A percentile compares a stretch with the other conserved stretches of the same genome.
phyloP scores from a whole-genome alignment of 2,329 filamentous ascomycete species.

The Leptographium galeiforme region DNA sequence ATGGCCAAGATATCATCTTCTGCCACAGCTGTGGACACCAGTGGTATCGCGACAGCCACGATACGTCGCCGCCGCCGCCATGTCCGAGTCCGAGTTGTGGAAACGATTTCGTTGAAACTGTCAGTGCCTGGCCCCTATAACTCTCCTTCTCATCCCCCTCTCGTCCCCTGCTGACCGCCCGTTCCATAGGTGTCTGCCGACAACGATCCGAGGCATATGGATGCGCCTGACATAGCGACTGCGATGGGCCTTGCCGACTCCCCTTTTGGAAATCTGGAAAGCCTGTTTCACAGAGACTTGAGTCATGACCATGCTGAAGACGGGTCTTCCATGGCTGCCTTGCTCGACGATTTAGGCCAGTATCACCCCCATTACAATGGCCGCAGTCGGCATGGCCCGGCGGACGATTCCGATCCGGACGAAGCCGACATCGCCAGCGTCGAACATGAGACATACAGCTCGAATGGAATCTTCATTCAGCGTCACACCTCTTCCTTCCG shows the following conservation, averaged over 20 bases:
- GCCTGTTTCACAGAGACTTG: background rate
- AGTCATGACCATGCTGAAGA: no score
- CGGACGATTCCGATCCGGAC: slow-evolving; percentile 40
- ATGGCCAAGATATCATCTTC: slow-evolving; percentile 59
- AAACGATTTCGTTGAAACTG: slow-evolving; percentile 75
- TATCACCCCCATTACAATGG: background rate
- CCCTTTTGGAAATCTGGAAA: background rate
- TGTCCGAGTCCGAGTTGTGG: slow-evolving; percentile 73
- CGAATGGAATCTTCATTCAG: slow-evolving; percentile 26
- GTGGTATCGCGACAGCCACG: slow-evolving; percentile 62
- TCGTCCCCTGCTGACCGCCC: background rate
- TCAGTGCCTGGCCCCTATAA: slow-evolving; percentile 29
- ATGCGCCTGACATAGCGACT: background rate
- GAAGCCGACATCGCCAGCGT: slow-evolving; percentile 48
- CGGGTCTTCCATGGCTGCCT: background rate
- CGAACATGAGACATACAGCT: slow-evolving; percentile 28
- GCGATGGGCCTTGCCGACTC: background rate
- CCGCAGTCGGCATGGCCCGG: slow-evolving; percentile 6
- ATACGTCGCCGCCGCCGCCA: slow-evolving; percentile 53
- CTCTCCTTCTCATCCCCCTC: background rate
- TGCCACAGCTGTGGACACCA: slow-evolving; percentile 73
- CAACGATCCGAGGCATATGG: slow-evolving; percentile 46
- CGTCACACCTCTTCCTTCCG: slow-evolving; percentile 15
- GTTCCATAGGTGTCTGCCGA: slow-evolving; percentile 33
- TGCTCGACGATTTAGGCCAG: background rate